Base-by-base conservation (phyloP, 2,329 filamentous ascomycete genomes). In the Tolypocladium capitatum region DNA sequence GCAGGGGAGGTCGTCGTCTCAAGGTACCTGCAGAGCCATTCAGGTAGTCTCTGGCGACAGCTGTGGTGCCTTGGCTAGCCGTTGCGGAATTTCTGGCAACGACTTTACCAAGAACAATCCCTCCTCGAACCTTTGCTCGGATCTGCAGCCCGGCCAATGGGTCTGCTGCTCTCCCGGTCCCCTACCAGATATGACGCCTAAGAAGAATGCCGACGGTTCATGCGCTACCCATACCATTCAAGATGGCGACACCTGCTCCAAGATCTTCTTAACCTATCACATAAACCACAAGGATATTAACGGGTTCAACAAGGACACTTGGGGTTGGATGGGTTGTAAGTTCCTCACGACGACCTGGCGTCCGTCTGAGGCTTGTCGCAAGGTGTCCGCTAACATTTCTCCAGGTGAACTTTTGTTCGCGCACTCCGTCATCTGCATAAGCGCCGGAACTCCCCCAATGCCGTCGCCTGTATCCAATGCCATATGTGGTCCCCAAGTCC, bases 111-210 rank as follows among this genome's bases (percentile, higher is more conserved):
- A 64, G 46, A 70, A 62, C 52, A 73, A 74, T 50, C 48, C 47
- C 2, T 45, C 46, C 11, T 49, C 50, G 32, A 60, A 58, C 50
- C 35, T 43, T 16, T 47, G 46, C 32, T n/a, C 30, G 49, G 2
- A 57, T 51, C 0, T 50, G 69, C 9, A 42, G 11, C 48, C 51
- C 0, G 56, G 57, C 1, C 55, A 68, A 45, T 48, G 53, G 41
- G 61, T 68, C 0, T 70, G 67, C 54, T 69, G 66, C 49, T 60
- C n/a, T n/a, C n/a, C n/a, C n/a, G n/a, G n/a, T n/a, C n/a, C n/a
- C n/a, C n/a, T n/a, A n/a, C n/a, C n/a, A n/a, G n/a, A n/a, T n/a
- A n/a, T n/a, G n/a, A n/a, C n/a, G n/a, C n/a, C n/a, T n/a, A n/a
- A n/a, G n/a, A n/a, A n/a, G n/a, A n/a, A n/a, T n/a, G n/a, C n/a